Conservation (phyloP, 1,284 basidiomycete genomes). For the Cryptococcus sp. region DNA sequence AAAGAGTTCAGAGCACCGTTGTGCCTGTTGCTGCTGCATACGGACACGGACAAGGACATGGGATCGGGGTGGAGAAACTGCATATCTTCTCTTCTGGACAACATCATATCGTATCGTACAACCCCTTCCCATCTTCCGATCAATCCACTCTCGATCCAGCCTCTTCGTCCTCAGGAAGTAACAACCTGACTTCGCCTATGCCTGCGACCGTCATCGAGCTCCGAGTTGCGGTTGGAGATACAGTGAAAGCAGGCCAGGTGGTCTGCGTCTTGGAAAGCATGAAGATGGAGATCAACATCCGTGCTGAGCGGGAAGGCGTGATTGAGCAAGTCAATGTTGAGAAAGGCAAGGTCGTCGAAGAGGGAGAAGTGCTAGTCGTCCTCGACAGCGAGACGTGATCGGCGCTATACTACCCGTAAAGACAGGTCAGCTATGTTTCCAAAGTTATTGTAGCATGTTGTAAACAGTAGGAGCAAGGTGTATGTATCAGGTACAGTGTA, state of each 20-base stretch:
- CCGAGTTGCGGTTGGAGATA: conserved; percentile 70
- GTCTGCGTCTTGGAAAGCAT: conserved; percentile 88
- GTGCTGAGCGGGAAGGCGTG: conserved; percentile 67
- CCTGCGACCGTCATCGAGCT: conserved; percentile 86
- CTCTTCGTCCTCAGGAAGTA: conserved; percentile 4
- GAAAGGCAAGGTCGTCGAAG: conserved; percentile 84
- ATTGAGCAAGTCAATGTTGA: conserved; percentile 71
- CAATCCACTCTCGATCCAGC: conserved; percentile 1
- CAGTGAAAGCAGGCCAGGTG: conserved; percentile 75
- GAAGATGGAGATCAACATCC: conserved; percentile 90
- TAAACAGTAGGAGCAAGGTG: conserved; percentile 5
- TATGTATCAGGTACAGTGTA: conserved; percentile 15
- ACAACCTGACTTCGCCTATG: conserved; percentile 66
- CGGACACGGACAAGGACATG: neutral
- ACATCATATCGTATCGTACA: conserved; percentile 31
- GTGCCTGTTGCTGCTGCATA: conserved; percentile 24
- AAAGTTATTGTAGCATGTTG: neutral
- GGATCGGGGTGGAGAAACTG: conserved; percentile 30
- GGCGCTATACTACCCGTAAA: conserved; percentile 21
- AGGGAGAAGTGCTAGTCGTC: conserved; percentile 75
- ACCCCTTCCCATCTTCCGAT: conserved; percentile 9
- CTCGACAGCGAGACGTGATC: conserved; percentile 18
- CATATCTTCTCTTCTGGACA: conserved; percentile 41
- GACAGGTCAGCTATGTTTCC: neutral
- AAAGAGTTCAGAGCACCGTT: conserved; percentile 30